Evolutionary conservation across 2,329 filamentous ascomycete species (phyloP).

Genomic region (Trichoderma atrobrunneum): DNA sequence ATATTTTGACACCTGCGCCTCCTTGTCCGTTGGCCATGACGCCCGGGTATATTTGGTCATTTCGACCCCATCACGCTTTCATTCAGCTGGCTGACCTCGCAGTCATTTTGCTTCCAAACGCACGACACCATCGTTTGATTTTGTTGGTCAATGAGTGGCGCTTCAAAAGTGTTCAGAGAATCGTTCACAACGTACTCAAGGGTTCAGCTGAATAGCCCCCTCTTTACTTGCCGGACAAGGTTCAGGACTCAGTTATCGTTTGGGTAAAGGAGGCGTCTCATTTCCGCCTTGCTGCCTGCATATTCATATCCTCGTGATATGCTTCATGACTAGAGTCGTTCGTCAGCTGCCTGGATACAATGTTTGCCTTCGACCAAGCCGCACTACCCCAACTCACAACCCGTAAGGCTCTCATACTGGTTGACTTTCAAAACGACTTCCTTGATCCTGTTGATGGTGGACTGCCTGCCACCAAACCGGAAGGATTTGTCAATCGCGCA

Average conservation of each 20-base stretch:
- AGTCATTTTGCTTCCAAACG: background rate
- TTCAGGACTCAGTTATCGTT: background rate
- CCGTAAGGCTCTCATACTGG: slow-evolving; percentile 70
- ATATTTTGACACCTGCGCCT: background rate
- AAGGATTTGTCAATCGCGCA: slow-evolving; percentile 66
- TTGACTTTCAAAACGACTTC: slow-evolving; percentile 93
- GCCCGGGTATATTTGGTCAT: background rate
- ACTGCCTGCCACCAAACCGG: slow-evolving; percentile 61
- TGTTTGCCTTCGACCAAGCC: slow-evolving; percentile 57
- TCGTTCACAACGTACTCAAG: background rate
- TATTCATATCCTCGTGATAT: background rate
- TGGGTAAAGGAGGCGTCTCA: background rate
- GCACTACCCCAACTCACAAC: slow-evolving; percentile 56
- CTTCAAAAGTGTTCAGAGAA: background rate
- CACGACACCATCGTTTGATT: background rate
- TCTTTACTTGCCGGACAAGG: background rate
- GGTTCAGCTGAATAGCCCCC: background rate
- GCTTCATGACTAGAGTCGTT: background rate
- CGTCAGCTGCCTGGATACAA: slow-evolving; percentile 24
- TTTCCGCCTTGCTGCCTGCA: background rate
- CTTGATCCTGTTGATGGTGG: slow-evolving; percentile 60
- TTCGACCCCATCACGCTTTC: background rate
- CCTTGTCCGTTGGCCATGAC: background rate
- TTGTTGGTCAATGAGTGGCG: background rate
- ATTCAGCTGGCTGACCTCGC: background rate